These are phyloP conservation scores for Pistacia integerrima DNA, from an alignment of 345 rosid species.

Conservation along the genomic window DNA sequence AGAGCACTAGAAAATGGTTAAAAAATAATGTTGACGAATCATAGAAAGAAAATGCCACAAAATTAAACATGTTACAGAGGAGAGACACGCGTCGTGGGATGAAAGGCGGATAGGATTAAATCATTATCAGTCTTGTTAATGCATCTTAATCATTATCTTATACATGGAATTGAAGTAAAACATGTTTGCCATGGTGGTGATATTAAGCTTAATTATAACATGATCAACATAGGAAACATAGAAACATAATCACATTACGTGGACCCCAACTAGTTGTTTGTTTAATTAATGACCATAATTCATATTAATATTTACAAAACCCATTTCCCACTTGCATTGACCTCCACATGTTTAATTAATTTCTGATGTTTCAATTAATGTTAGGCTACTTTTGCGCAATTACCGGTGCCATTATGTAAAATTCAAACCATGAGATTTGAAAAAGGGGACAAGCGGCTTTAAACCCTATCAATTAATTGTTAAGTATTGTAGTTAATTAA, in stretches of 20 bases:
- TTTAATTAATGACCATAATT: neutral
- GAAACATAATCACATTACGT: slow-evolving; percentile 36
- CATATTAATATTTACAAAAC: neutral
- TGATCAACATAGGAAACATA: slow-evolving; percentile 40
- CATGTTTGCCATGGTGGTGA: slow-evolving; percentile 43
- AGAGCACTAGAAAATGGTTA: too few relatives aligned
- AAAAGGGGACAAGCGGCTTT: neutral
- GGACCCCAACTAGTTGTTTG: slow-evolving; percentile 21
- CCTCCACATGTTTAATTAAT: too few relatives aligned
- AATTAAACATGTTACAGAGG: neutral
- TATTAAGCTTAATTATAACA: slow-evolving; percentile 7
- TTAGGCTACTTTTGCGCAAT: neutral
- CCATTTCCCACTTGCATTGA: neutral
- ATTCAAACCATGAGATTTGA: neutral
- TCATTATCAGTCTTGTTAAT: slow-evolving; percentile 30
- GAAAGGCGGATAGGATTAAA: neutral
- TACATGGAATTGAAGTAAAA: slow-evolving; percentile 19
- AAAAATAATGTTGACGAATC: neutral
- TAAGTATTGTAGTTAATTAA: too few relatives aligned
- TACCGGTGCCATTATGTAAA: neutral
- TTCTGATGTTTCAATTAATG: too few relatives aligned
- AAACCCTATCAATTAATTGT: too few relatives aligned
- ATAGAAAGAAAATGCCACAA: neutral
- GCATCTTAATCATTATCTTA: slow-evolving; percentile 41
- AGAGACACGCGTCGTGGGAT: neutral